Evolutionary conservation across 2,329 filamentous ascomycete species (phyloP), one percentile per base, ranked within the genome.

Genomic region (Fusarium keratoplasticum): DNA sequence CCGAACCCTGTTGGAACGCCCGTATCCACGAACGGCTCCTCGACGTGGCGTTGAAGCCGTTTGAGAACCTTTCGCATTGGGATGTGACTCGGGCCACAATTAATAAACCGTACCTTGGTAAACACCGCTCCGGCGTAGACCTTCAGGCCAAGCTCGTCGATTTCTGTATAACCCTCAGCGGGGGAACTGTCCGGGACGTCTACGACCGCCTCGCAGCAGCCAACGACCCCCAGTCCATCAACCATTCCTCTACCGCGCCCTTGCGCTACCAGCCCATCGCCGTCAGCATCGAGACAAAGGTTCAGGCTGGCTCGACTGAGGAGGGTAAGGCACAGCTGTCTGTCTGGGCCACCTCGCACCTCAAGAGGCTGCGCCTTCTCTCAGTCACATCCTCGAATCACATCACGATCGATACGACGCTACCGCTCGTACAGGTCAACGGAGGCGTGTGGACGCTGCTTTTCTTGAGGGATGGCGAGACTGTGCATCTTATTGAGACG

Each of bases 1-100:
- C 59, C n/a, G 65, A 67, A 27, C 52, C 65, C 31, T n/a, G 38
- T 4, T 67, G 60, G 65, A 67, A 67, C 52, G 60, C 59, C 3
- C 59, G 65, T 5, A 27, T 67, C 7, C 65, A 67, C 40, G 65
- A 67, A n/a, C 60, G 29, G 14, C 35, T 67, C 3, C 29, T 67
- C 10, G 65, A 63, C 16, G 9, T 59, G 9, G 65, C 52, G 18
- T 22, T 67, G 22, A 27, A 59, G 13, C 59, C 59, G 13, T 67
- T 67, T 44, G 50, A 27, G 2, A 25, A 27, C 50, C 35, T 67
- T 9, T 58, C 58, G 27, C 59, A 67, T 25, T 67, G 50, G 58
- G 64, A 67, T 50, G 64, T 62, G 16, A 62, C 64, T 4, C 58
- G 31, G 7, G 64, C 64, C 29, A n/a, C 59, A 4, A 67, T 67